Base-by-base conservation (phyloP, 2,329 filamentous ascomycete genomes). In the Fusarium sp. region DNA sequence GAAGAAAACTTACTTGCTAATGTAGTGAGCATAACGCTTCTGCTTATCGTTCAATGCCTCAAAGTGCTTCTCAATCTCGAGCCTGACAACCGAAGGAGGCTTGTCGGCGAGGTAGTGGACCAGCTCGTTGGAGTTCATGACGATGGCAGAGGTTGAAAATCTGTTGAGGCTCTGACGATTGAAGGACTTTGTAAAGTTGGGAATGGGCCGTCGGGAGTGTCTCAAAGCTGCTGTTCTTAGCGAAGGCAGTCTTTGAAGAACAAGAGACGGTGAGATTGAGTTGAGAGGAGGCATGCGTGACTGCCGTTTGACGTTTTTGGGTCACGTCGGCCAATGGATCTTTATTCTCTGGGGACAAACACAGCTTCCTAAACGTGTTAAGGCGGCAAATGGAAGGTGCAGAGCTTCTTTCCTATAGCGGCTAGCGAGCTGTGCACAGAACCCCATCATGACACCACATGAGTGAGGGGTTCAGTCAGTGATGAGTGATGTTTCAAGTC, bases 61-160 rank as follows among this genome's bases (percentile, higher is more conserved):
- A 75, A 98, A 99, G 81, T 98, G 95, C 78, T 93, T 92, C 82
- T 93, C 93, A 79, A 98, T 96, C 79, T 93, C 91, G 51, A 99
- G 88, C 49, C 91, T 89, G 62, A 98, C 95, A 59, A 98, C 89
- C 50, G 90, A 92, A 2, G 96, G 96, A 46, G 96, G 96, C 69
- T 91, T 90, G 81, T 99, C 96, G 48, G 96, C 94, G 65, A 97
- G 87, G 80, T 97, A 98, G 78, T 97, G 91, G 79, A 84, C 84
- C 67, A 90, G 83, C 69, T 90, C 88, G 72, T 86, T 81, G 61
- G 86, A 80, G 73, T 89, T 83, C 87, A 91, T 90, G 61, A 44
- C 61, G 69, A 79, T 83, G 74, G 77, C 72, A 45, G 74, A 75
- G 63, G 73, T 76, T 65, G 74, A 77, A 75, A 78, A 77, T 71